Base-by-base conservation (phyloP, 257 asterid species). In the Buddleja alternifolia region DNA sequence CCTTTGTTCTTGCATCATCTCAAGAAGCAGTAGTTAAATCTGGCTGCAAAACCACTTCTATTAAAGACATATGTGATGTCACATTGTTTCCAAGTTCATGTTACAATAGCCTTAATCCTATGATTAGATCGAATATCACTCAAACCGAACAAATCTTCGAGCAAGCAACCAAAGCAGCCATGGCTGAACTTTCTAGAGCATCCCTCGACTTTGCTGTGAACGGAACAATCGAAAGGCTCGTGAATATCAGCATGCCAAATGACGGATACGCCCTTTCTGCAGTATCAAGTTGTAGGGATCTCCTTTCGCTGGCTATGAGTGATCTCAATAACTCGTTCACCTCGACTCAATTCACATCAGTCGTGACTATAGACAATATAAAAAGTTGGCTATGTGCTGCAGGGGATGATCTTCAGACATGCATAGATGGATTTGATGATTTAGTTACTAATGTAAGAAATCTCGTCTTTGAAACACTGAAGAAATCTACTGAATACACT, bases 401-500 rank as follows among this genome's bases (percentile, higher is more conserved):
- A 6, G 60, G 63, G 6, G 11, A 40, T 6, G 19, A 44, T 67
- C 51, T 70, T 8, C 16, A 70, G 4, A 56, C 80, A 12, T 75
- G 80, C 37, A 3, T 56, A 19, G 65, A 75, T 8, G 80, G 68
- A 10, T 75, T 70, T 34, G 53, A 47, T 7, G 71, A 59, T 19
- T 37, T n/a, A 15, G 36, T 2, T 8, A 1, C 21, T 17, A 32
- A 14, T 7, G 54, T 69, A 17, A 63, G 19, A 23, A 40, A 23
- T 2, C 19, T 37, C 2, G 76, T 37, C 7, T 32, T 0, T 11
- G 34, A 25, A 8, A 63, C 64, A 63, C 65, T 75, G 29, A 21
- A 58, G 44, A 63, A 10, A 3, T 37, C 73, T 19, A 40, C 47
- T 4, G n/a, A 39, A 6, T 56, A 10, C 23, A 41, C 39, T 2